Evolutionary conservation across 2,329 filamentous ascomycete species (phyloP).

Genomic region (Dothidotthia symphoricarpi): DNA sequence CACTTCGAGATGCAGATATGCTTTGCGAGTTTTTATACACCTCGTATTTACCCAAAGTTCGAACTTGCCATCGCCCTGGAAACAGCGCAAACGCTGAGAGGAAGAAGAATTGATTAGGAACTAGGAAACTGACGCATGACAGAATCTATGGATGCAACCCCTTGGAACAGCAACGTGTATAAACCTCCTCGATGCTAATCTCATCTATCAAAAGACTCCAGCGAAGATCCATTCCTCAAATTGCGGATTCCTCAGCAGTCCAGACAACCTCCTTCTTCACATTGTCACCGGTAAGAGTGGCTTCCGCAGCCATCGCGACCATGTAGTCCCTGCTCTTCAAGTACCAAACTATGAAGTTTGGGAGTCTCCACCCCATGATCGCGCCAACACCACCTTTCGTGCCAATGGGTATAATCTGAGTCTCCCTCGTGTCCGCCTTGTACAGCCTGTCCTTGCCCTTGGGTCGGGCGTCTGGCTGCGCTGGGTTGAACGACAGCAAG

Average conservation of each 20-base stretch:
- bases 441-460: constrained; percentile 29
- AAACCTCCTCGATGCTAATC: too few species aligned
- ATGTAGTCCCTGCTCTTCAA: constrained; percentile 46
- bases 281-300: constrained; percentile 15
- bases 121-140: too few species aligned
- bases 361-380: constrained; percentile 41
- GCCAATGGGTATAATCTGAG: constrained; percentile 36
- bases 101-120: too few species aligned
- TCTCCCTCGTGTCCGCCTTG: constrained; percentile 22
- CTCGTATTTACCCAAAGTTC: too few species aligned
- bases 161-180: too few species aligned
- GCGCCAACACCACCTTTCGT: constrained; percentile 35
- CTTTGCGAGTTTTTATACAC: too few species aligned
- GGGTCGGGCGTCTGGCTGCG: constrained; percentile 18
- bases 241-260: constrained; percentile 25
- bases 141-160: too few species aligned
- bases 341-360: constrained; percentile 41
- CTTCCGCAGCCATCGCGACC: constrained; percentile 17
- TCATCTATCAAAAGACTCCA: too few species aligned
- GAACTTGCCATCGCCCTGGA: too few species aligned
- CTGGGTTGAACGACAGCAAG: constrained; percentile 35
- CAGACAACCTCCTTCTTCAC: constrained; percentile 28
- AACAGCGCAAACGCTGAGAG: too few species aligned
- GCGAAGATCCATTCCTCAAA: constrained; percentile 3
- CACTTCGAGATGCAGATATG: too few species aligned